These are phyloP conservation scores for Plasmodium falciparum DNA, from an alignment of 169 alveolate species.

Conservation along the genomic window DNA sequence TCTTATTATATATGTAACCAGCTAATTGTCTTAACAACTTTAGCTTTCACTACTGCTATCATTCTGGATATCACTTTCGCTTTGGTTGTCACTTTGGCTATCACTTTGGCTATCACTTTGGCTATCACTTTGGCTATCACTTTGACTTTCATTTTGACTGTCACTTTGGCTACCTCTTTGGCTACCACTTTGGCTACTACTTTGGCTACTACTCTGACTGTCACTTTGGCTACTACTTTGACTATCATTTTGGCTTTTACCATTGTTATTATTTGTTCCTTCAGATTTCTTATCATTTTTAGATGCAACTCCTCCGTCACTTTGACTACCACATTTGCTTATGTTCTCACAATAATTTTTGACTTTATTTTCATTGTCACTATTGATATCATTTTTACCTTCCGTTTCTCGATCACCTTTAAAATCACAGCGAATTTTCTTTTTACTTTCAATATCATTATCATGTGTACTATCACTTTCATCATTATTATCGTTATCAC, in stretches of 20 bases:
- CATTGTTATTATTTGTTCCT: conserved; percentile 1
- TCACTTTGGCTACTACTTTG: too few relatives aligned
- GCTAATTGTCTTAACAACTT: conserved; percentile 1
- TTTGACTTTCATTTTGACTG: neutral
- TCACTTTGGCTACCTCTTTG: too few relatives aligned
- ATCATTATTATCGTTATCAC: conserved; percentile 4
- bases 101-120: neutral
- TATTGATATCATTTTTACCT: neutral
- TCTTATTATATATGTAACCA: neutral
- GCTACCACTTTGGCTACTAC: too few relatives aligned
- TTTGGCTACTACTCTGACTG: too few relatives aligned
- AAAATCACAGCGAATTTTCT: neutral
- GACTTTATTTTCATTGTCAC: neutral
- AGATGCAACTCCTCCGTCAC: neutral
- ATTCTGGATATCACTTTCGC: neutral
- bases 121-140: neutral
- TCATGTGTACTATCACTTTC: neutral
- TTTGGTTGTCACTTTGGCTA: neutral
- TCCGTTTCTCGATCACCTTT: conserved; percentile 6
- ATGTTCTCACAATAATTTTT: neutral
- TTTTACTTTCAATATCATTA: conserved; percentile 7
- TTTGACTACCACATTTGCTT: neutral
- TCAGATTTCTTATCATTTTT: conserved; percentile 1
- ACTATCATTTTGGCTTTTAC: neutral
- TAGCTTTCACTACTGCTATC: neutral